phyloP scores from a whole-genome alignment of 129 eudicot species.

The Centaurea solstitialis region DNA sequence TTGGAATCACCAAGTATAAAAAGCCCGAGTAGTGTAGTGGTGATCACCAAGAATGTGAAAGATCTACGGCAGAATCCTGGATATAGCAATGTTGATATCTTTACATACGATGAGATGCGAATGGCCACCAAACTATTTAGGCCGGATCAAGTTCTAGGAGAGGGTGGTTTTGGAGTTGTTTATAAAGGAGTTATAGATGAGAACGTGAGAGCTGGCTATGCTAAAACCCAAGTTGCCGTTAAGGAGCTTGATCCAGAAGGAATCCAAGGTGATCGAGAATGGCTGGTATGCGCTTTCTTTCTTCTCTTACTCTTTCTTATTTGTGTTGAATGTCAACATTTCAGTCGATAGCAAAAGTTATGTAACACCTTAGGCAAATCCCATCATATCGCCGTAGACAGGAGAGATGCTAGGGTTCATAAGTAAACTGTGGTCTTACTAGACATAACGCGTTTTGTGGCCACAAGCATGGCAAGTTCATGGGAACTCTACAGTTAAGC shows the following conservation, averaged over 20 bases:
- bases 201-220: conserved; percentile 73
- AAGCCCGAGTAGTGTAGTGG: conserved; percentile 42
- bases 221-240: conserved; percentile 68
- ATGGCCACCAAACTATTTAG: conserved; percentile 84
- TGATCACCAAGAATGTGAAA: conserved; percentile 69
- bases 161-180: conserved; percentile 96
- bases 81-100: conserved; percentile 81
- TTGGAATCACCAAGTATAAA: conserved; percentile 28
- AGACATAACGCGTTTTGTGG: too few relatives aligned
- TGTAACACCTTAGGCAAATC: too few relatives aligned
- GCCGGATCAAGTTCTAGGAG: conserved; percentile 81
- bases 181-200: conserved; percentile 91
- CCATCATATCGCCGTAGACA: too few relatives aligned
- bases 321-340: not conserved
- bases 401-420: too few relatives aligned
- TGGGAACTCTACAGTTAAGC: too few relatives aligned
- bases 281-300: conserved; percentile 75
- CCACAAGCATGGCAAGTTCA: too few relatives aligned
- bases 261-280: conserved; percentile 91
- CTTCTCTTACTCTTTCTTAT: not conserved
- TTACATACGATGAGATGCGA: conserved; percentile 90
- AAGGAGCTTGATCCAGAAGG: conserved; percentile 94
- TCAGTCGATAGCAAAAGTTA: not conserved
- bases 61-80: conserved; percentile 76
- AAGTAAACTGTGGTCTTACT: too few relatives aligned